Conservation (phyloP, 495 filamentous ascomycete genomes). For the Bathelium albidoporum region DNA sequence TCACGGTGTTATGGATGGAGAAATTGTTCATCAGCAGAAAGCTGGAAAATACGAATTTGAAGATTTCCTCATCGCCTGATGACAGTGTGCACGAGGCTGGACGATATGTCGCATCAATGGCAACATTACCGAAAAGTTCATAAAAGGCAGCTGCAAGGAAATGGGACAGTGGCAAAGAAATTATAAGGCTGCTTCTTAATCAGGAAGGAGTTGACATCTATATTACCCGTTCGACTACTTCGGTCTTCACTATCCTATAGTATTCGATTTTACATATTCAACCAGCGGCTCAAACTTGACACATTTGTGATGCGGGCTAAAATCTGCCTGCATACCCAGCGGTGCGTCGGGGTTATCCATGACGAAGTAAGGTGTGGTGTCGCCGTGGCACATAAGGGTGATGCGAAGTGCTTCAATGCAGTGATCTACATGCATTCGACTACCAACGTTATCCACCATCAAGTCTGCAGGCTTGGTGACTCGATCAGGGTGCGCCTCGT, state of each 20-base stretch:
- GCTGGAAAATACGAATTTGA: background rate
- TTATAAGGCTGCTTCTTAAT: no score
- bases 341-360: background rate
- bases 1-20: background rate
- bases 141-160: no score
- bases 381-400: background rate
- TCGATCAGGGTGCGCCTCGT: background rate
- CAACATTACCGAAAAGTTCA: no score
- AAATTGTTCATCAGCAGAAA: background rate
- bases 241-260: no score
- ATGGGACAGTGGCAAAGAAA: no score
- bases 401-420: background rate
- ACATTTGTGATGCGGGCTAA: background rate
- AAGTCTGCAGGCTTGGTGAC: background rate
- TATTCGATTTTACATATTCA: no score
- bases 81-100: no score
- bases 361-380: background rate
- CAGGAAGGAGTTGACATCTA: no score
- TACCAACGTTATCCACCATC: background rate
- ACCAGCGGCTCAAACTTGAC: background rate
- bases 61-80: background rate
- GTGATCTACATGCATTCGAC: background rate
- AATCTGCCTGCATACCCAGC: background rate
- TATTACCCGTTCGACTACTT: no score
- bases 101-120: no score